Conservation (phyloP, 2,329 filamentous ascomycete species). For the Aspergillus oerlinghausenensis region DNA sequence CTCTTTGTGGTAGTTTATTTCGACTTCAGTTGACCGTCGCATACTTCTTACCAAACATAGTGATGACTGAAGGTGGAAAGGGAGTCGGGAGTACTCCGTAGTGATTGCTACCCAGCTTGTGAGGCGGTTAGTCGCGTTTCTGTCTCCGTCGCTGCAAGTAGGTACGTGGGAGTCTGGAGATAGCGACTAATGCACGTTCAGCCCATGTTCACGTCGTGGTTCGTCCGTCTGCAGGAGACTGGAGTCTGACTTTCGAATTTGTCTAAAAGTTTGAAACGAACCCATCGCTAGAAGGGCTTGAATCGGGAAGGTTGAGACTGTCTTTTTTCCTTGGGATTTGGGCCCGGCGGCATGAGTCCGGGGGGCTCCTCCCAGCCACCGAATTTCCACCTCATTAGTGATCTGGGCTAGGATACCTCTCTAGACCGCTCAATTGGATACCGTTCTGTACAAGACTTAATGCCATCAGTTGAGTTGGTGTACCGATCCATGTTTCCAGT, state of each 20-base stretch:
- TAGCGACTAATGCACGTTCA: constrained; percentile 19
- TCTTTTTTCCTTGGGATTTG: neutral
- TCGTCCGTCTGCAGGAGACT: constrained; percentile 15
- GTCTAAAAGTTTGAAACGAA: neutral
- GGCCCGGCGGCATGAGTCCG: neutral
- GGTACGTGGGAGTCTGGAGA: neutral
- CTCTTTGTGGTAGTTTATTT: neutral
- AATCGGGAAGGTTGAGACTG: constrained; percentile 3
- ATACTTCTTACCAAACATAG: neutral
- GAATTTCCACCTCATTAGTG: constrained; percentile 5
- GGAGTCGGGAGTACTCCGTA: neutral
- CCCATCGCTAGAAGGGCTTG: neutral
- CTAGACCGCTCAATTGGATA: neutral
- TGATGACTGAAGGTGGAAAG: constrained; percentile 1
- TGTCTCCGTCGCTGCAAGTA: neutral
- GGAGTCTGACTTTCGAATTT: constrained; percentile 9
- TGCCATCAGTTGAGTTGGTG: neutral
- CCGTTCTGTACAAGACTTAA: neutral
- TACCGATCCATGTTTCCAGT: neutral
- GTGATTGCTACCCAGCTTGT: neutral
- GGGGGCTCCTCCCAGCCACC: constrained; percentile 11
- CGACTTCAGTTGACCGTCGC: neutral
- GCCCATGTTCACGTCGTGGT: constrained; percentile 9
- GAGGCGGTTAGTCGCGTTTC: neutral
- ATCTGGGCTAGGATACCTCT: neutral